These are phyloP conservation scores for Alternaria tenuissima DNA, from an alignment of 2,329 filamentous ascomycete genomes.

Conservation along the genomic window DNA sequence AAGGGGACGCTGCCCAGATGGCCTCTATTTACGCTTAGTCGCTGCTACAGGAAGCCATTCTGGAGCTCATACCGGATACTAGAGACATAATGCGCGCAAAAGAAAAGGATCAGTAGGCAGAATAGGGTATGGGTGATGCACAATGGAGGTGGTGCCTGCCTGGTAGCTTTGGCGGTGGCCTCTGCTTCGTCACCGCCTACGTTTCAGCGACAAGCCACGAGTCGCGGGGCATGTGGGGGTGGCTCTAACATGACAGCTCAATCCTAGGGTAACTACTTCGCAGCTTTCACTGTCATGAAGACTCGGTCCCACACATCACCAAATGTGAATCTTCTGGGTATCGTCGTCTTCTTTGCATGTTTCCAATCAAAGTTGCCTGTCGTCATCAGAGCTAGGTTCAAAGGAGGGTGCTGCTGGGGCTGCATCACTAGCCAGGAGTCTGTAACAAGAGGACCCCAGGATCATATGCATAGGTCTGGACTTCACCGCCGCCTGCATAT, in stretches of 20 bases:
- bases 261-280: neutral
- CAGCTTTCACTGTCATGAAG: neutral
- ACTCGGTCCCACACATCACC: neutral
- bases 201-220: conserved; percentile 12
- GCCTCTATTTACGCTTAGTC: conserved; percentile 57
- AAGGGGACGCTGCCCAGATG: conserved; percentile 86
- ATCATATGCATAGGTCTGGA: neutral
- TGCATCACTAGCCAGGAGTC: neutral
- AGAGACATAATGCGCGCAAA: conserved; percentile 24
- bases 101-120: neutral
- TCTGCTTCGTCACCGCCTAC: conserved; percentile 17
- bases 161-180: conserved; percentile 25
- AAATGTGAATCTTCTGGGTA: neutral
- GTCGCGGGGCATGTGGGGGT: conserved; percentile 20
- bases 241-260: neutral
- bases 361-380: neutral
- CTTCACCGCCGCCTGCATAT: neutral
- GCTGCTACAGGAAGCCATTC: neutral
- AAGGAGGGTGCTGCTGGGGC: neutral
- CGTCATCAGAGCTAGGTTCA: neutral
- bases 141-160: conserved; percentile 9
- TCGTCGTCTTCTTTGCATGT: neutral
- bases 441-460: neutral
- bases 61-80: conserved; percentile 24
- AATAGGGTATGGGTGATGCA: neutral